These are phyloP conservation scores for Solanum etuberosum DNA, from an alignment of 257 asterid species.

Conservation along the genomic window DNA sequence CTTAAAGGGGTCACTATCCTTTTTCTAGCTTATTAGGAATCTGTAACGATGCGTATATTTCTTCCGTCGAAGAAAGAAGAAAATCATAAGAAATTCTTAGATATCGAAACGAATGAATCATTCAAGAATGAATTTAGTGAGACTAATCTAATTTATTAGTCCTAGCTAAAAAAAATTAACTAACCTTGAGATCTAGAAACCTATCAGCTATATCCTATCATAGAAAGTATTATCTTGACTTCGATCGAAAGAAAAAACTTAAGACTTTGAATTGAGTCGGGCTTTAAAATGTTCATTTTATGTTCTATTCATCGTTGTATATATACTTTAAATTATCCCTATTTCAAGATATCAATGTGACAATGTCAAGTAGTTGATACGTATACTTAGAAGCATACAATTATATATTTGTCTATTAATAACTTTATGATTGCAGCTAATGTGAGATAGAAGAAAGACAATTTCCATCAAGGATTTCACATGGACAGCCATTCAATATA, in stretches of 20 bases:
- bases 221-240: not conserved
- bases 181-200: not conserved
- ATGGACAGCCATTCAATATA: not conserved
- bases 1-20: not conserved
- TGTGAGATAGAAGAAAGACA: not conserved
- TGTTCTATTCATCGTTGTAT: not conserved
- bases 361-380: not conserved
- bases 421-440: not conserved
- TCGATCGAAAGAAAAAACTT: not conserved
- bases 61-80: not conserved
- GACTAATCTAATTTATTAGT: not conserved
- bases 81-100: too few relatives aligned
- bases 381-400: not conserved
- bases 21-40: not conserved
- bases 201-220: fast-evolving
- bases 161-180: not conserved
- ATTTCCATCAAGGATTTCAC: not conserved
- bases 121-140: not conserved
- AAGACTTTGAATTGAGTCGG: not conserved
- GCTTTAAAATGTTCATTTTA: not conserved
- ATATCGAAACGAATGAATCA: too few relatives aligned
- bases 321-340: too few relatives aligned
- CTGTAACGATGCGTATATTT: not conserved
- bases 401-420: not conserved
- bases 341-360: not conserved